Evolutionary conservation across 768 basidiomycete genomes (phyloP), one percentile per base, ranked within the genome.

Genomic region (Daedalea quercina): DNA sequence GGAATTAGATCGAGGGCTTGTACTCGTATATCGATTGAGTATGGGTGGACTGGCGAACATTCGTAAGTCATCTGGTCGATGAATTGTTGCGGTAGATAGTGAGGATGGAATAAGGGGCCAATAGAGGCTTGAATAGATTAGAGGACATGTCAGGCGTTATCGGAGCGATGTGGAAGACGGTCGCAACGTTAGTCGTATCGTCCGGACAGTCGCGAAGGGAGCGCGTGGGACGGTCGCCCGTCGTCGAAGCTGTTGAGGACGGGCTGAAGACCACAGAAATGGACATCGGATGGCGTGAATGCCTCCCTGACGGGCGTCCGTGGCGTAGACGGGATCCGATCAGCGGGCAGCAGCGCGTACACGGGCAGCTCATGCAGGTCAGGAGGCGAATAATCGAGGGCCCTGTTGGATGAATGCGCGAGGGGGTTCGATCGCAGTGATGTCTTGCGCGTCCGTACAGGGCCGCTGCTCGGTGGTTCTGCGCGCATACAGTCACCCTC

Each of bases 401-500:
- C 7, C 37, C 37, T 15, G 37, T 15, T 17, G 23, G 37, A 23
- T 20, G 35, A 25, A 45, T 62, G 63, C 49, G 64, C 63, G 26
- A 80, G 63, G 31, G 80, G 80, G 61, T 68, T 75, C 34, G 75
- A 73, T 57, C 80, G 77, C 47, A 76, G 60, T 1, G 78, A 79
- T 2, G 73, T 63, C 73, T 79, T 84, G 54, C 77, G 73, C 55
- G 78, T 76, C 31, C 84, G 80, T 31, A 85, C 74, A 8, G 84
- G 84, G 4, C 81, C 83, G 11, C 71, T 63, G 20, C 67, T 69
- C 9, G 70, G 51, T 54, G 64, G 28, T 40, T 34, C 24, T 50
- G 58, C 2, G 25, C 47, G 47, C 37, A 58, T 54, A 50, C 63
- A 58, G 52, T 65, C 66, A 13, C 61, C 53, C 44, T 64, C 43